Base-by-base conservation (phyloP, 2,329 filamentous ascomycete genomes). In the Bimuria novae-zelandiae region DNA sequence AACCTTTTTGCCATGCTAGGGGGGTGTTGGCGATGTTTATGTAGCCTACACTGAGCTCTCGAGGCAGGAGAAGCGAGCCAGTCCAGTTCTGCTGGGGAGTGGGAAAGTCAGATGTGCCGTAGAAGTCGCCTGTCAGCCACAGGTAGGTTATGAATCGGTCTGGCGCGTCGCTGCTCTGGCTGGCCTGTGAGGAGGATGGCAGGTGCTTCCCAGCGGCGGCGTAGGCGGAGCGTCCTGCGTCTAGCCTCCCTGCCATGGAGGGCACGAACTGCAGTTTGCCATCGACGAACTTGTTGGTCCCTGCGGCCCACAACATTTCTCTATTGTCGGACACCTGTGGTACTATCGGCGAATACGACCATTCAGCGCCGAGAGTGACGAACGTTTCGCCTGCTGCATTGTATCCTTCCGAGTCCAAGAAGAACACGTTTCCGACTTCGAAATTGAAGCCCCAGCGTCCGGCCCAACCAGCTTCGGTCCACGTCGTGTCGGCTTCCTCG, bases 41-140 rank as follows among this genome's bases (percentile, higher is more conserved):
- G 41, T 70, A 74, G 2, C 76, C 74, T 1, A 76, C 63, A 40
- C 71, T 76, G 30, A 79, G 59, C 59, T 79, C 76, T 1, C 77
- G 70, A 0, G 76, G 76, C 1, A 79, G 70, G 1, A 78, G 60
- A 12, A 80, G 66, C 1, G 75, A 69, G 2, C 76, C 76, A 1
- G 75, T 76, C 76, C 76, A 79, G 40, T 77, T 77, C 52, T 78
- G 76, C 58, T 77, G 75, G 0, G 58, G 17, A 17, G 69, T 73
- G 2, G 76, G 76, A 49, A 77, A 77, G 35, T 67, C 61, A 1
- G 68, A 55, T 5, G 71, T 75, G 0, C 68, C 76, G 51, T 74
- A 79, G 47, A 74, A 71, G 49, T 78, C 68, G n/a, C 75, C 76
- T 2, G 75, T 78, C 35, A 79, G 59, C 76, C 76, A 79, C 1